These are phyloP conservation scores for Septoria petroselini DNA, from an alignment of 2,329 filamentous ascomycete genomes.

Conservation along the genomic window DNA sequence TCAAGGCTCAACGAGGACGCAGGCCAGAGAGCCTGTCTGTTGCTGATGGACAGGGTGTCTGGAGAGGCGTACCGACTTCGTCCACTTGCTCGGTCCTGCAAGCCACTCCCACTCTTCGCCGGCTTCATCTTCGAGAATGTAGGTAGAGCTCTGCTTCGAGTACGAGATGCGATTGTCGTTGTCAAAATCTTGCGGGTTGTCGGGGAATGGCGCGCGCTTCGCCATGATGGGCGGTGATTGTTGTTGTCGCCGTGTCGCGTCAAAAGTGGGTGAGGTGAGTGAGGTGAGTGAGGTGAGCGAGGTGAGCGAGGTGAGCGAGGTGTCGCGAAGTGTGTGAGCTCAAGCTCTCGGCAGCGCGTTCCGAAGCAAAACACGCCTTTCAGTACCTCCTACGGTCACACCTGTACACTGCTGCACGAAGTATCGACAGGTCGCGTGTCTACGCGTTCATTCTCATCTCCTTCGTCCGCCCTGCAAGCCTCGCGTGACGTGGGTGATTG, in stretches of 20 bases:
- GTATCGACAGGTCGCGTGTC: too few relatives aligned
- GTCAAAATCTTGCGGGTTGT: constrained; percentile 65
- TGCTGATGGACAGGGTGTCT: constrained; percentile 27
- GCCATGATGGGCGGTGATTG: constrained; percentile 19
- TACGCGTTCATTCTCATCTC: background rate
- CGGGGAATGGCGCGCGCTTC: constrained; percentile 45
- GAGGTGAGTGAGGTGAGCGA: background rate
- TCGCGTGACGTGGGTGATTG: background rate
- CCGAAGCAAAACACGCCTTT: too few relatives aligned
- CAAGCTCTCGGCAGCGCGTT: too few relatives aligned
- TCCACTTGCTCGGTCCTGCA: constrained; percentile 67
- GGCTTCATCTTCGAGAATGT: constrained; percentile 78
- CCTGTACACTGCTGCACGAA: too few relatives aligned
- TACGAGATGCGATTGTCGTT: constrained; percentile 79
- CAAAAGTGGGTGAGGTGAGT: background rate
- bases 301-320: background rate
- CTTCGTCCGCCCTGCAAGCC: background rate
- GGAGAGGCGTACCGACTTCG: constrained; percentile 56
- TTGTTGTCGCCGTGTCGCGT: background rate
- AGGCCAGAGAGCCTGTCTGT: constrained; percentile 30
- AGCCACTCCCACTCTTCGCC: constrained; percentile 85
- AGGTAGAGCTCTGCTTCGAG: constrained; percentile 72
- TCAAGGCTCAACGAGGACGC: constrained; percentile 21
- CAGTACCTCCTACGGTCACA: too few relatives aligned
- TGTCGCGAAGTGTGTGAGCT: background rate